Evolutionary conservation across 176 grass and related monocot genomes (phyloP).

Genomic region (Musa troglodytarum): DNA sequence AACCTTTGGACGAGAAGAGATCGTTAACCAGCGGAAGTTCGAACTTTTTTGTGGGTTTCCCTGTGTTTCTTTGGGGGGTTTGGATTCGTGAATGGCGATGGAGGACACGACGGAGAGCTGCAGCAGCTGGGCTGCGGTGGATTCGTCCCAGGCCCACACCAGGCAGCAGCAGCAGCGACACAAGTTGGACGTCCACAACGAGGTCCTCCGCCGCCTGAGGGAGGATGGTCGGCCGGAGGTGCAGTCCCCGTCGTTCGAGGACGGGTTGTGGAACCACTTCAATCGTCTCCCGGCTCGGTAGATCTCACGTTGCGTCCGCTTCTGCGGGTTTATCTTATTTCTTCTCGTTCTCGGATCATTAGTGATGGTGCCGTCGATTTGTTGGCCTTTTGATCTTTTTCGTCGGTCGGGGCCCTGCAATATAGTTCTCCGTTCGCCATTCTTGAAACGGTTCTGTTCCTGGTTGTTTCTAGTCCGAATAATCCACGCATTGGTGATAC

Average conservation of each 20-base stretch:
- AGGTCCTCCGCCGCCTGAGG: conserved; percentile 43
- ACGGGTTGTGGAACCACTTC: conserved; percentile 64
- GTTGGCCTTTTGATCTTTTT: not conserved
- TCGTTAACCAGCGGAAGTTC: not conserved
- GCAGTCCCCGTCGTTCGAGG: conserved; percentile 41
- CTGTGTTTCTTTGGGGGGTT: not conserved
- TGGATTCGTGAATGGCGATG: conserved; percentile 1
- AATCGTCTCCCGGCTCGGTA: conserved; percentile 62
- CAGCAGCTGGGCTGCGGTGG: conserved; percentile 21
- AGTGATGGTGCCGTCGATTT: not conserved
- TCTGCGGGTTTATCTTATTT: not conserved
- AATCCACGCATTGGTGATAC: no score
- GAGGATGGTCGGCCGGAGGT: conserved; percentile 31
- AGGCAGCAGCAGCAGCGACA: conserved; percentile 39
- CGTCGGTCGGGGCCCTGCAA: not conserved
- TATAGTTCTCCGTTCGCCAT: not conserved
- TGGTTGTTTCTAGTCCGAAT: no score
- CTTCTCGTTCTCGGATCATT: not conserved
- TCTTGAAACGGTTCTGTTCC: not conserved
- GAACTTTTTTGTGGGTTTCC: not conserved
- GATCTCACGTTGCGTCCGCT: not conserved
- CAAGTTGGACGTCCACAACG: conserved; percentile 54
- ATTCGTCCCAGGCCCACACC: conserved; percentile 10
- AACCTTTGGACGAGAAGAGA: not conserved
- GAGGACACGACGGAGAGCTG: conserved; percentile 18